Evolutionary conservation across 441 rosid genomes (phyloP), one percentile per base, ranked within the genome.

Genomic region (Francoa sonchifolia): DNA sequence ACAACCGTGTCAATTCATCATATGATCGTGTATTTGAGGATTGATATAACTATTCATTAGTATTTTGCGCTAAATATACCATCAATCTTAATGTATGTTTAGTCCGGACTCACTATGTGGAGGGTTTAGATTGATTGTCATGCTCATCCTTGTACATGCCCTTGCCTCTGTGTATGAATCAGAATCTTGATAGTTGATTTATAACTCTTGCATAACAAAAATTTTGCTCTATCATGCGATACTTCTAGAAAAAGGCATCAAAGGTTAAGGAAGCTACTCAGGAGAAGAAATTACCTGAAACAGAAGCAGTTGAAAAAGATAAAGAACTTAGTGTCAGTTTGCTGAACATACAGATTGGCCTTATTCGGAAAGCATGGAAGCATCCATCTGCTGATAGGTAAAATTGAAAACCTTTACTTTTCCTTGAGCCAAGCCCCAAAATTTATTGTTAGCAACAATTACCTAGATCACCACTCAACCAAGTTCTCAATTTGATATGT

Each of bases 371-470:
- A 67, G 87, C 94, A 40, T 79, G 87, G 93, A 90, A 90, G 53
- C 98, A 90, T 60, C 96, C 98, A n/a, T 85, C 96, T 9, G 98
- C 98, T 6, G 98, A 90, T 66, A 90, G 96, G 98, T 85, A 71
- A 43, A 42, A n/a, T 43, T 53, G 57, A 47, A 42, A 33, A 43
- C 52, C 55, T 15, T n/a, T 40, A 18, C 31, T 33, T 39, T 20
- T 32, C 32, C 33, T 40, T n/a, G n/a, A n/a, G n/a, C n/a, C n/a
- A n/a, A n/a, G n/a, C n/a, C n/a, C n/a, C n/a, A n/a, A n/a, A n/a
- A n/a, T n/a, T n/a, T n/a, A n/a, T n/a, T n/a, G n/a, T n/a, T n/a
- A n/a, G n/a, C n/a, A n/a, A n/a, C n/a, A n/a, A n/a, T n/a, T n/a
- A n/a, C n/a, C n/a, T n/a, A n/a, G n/a, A n/a, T n/a, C n/a, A n/a